A percentile compares a stretch with the other conserved stretches of the same genome.
These are phyloP conservation scores for Pyricularia sp. DNA, from an alignment of 2,329 filamentous ascomycete species.

Conservation along the genomic window DNA sequence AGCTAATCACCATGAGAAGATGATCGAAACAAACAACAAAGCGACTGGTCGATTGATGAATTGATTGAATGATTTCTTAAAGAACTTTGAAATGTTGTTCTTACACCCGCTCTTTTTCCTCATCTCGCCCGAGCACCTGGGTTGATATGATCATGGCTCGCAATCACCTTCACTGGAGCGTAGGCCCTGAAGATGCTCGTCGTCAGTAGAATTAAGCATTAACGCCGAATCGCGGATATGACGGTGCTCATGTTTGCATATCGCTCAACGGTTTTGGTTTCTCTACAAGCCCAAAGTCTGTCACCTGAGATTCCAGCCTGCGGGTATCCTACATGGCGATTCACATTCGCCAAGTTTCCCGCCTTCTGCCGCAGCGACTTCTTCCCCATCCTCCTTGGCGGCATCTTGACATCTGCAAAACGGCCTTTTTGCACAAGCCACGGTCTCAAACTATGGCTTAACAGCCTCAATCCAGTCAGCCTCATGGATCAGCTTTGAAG, in stretches of 20 bases:
- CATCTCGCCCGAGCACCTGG: neutral
- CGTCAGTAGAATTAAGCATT: neutral
- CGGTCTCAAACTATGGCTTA: neutral
- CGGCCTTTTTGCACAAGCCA: neutral
- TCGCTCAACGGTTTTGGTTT: neutral
- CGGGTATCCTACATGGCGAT: neutral
- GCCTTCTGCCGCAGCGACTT: neutral
- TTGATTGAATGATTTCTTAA: neutral
- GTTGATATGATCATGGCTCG: neutral
- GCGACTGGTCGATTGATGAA: too few relatives aligned
- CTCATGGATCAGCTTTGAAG: neutral
- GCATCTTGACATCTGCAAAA: neutral
- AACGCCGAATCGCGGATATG: neutral
- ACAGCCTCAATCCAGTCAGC: neutral
- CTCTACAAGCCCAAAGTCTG: neutral
- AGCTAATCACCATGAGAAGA: neutral
- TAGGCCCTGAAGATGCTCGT: neutral
- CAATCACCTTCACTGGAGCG: neutral
- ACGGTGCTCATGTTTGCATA: neutral
- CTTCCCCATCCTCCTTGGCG: neutral
- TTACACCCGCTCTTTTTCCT: neutral
- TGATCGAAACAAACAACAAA: neutral
- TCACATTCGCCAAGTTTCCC: neutral
- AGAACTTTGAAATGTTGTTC: neutral
- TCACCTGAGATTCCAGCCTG: neutral